Base-by-base conservation (phyloP, 805 yeast species). In the Saccharomycopsis schoenii region DNA sequence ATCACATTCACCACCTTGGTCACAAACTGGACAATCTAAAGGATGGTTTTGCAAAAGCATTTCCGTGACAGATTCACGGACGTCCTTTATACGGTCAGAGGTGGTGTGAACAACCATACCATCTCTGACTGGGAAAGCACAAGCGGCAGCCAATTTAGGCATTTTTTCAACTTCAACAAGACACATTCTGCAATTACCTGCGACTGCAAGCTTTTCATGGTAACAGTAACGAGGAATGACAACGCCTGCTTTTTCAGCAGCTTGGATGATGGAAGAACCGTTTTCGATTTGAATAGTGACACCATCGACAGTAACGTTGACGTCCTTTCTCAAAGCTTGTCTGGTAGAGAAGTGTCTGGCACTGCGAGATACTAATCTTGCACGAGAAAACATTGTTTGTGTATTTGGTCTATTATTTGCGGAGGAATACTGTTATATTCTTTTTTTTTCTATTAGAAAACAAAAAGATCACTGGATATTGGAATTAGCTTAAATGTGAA, bases 1-100 rank as follows among this genome's bases (percentile, higher is more conserved):
- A 72, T 89, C 96, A 78, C 96, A 89, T 74, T 89, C 96, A 66
- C 96, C 96, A 75, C 96, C 96, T 75, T 89, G 96, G 75, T 89
- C 96, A 74, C 96, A 89, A 60, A 89, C 86, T 25, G 96, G 96
- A 76, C 96, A 89, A 76, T 89, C 96, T 70, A 89, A 80, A 24
- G 96, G 96, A 77, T 89, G 96, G 78, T 89, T 89, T 67, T 89
- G 89, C 66, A 89, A 80, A 64, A 89, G 76, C 85, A 89, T 87
- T 75, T 89, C 96, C 54, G 96, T 89, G 68, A 89, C 94, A 71
- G 93, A 93, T 74, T 89, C 96, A 71, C 96, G 82, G 55, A 92
- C 89, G 73, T 86, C 83, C 73, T 82, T 85, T 65, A 88, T 88
- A 70, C 89, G 83, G 67, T 86, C 93, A 47, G 86, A 76, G 71